phyloP scores from a whole-genome alignment of 768 basidiomycete genomes.

The Cystobasidium onofrii region DNA sequence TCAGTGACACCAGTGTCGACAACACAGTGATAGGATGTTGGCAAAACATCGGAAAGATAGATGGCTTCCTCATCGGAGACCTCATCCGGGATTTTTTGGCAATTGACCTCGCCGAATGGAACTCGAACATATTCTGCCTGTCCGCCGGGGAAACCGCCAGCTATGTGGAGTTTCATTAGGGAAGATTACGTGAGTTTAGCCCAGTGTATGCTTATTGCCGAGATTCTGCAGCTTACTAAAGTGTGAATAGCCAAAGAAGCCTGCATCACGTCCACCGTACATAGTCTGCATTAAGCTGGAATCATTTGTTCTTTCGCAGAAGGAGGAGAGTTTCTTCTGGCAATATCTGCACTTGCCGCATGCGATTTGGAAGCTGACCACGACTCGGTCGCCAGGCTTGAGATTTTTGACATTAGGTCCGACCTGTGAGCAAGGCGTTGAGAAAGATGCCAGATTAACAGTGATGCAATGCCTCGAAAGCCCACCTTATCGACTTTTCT shows the following conservation, averaged over 20 bases:
- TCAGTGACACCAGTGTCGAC: conserved; percentile 64
- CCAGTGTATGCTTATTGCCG: neutral
- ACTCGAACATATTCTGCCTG: conserved; percentile 70
- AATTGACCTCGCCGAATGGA: conserved; percentile 63
- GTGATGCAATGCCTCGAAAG: no score
- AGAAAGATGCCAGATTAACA: no score
- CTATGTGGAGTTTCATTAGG: neutral
- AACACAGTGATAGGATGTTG: conserved; percentile 64
- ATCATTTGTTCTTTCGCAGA: conserved; percentile 66
- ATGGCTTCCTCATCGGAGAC: conserved; percentile 56
- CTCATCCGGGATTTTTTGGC: conserved; percentile 60
- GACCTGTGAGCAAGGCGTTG: no score
- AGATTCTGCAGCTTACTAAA: conserved; percentile 25
- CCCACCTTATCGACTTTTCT: no score
- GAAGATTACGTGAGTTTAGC: no score
- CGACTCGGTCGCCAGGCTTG: conserved; percentile 61
- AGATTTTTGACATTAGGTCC: conserved; percentile 54
- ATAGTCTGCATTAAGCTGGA: conserved; percentile 55
- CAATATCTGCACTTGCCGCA: conserved; percentile 52
- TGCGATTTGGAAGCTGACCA: conserved; percentile 58
- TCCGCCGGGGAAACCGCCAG: conserved; percentile 65
- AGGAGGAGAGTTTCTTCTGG: conserved; percentile 62
- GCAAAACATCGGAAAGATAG: conserved; percentile 47
- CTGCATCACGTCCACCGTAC: conserved; percentile 63
- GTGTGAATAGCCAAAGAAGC: conserved; percentile 50